Conservation (phyloP, 208 protist species). For the Trypanosoma caninum region DNA sequence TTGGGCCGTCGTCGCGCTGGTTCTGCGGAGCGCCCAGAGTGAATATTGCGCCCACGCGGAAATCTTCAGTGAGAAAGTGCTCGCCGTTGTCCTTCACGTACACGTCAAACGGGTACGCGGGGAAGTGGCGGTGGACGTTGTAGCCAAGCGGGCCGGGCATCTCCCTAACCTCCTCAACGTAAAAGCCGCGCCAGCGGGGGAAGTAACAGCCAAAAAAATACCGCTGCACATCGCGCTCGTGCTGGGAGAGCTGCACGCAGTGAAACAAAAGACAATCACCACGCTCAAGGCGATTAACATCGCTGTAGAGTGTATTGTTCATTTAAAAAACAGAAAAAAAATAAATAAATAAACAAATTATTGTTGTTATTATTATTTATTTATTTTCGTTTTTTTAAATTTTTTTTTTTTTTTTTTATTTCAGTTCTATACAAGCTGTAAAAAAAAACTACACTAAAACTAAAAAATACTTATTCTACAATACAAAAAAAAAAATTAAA, state of each 20-base stretch:
- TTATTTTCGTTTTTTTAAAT: conserved; percentile 5
- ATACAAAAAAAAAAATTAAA: too few relatives aligned
- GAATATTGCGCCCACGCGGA: conserved; percentile 67
- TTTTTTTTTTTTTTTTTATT: conserved; percentile 9
- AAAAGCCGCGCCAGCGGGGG: conserved; percentile 87
- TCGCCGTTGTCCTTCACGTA: conserved; percentile 68
- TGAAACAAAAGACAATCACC: conserved; percentile 82
- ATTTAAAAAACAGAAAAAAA: conserved; percentile 33
- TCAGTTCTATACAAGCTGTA: too few relatives aligned
- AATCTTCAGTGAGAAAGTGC: conserved; percentile 83
- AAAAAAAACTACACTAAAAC: too few relatives aligned
- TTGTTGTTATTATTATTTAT: too few relatives aligned
- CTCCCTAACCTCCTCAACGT: conserved; percentile 86
- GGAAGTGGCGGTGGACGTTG: conserved; percentile 66
- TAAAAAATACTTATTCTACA: too few relatives aligned
- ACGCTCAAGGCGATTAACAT: conserved; percentile 71
- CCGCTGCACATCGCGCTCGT: conserved; percentile 62
- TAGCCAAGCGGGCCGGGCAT: conserved; percentile 81
- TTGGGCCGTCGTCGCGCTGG: conserved; percentile 74
- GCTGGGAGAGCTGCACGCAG: conserved; percentile 69
- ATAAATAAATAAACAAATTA: neutral
- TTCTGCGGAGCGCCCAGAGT: conserved; percentile 72
- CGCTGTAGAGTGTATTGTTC: conserved; percentile 80
- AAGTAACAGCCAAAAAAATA: conserved; percentile 91
- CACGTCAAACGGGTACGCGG: conserved; percentile 80